Percentiles rank a stretch among this genome's conserved stretches.
These are phyloP conservation scores for Paratinospora sagittata DNA, from an alignment of 164 flowering plant genomes.

Conservation along the genomic window DNA sequence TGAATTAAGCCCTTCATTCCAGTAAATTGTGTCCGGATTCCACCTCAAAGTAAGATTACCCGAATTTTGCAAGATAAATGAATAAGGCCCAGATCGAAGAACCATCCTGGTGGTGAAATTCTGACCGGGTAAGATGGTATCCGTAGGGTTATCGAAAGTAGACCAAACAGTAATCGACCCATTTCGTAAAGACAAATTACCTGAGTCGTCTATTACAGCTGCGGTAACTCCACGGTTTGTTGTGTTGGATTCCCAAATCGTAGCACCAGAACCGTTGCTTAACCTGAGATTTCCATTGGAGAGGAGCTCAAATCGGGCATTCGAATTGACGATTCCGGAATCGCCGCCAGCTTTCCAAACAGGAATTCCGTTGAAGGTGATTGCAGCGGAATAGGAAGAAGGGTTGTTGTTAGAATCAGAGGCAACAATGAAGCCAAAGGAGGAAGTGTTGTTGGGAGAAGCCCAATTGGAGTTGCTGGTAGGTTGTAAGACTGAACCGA, in stretches of 20 bases:
- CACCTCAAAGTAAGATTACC: constrained; percentile 35
- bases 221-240: constrained; percentile 21
- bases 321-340: constrained; percentile 16
- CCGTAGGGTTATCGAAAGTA: constrained; percentile 35
- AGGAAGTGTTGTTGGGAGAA: constrained; percentile 29
- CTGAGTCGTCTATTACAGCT: constrained; percentile 29
- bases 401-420: background rate
- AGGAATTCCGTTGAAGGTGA: constrained; percentile 17
- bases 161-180: constrained; percentile 24
- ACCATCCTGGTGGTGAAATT: constrained; percentile 19
- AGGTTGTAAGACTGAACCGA: constrained; percentile 21
- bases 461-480: constrained; percentile 19
- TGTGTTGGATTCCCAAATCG: constrained; percentile 30
- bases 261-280: constrained; percentile 23
- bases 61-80: constrained; percentile 17
- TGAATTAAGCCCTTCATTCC: constrained; percentile 28
- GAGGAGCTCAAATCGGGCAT: constrained; percentile 19
- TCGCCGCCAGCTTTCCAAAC: constrained; percentile 31
- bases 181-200: constrained; percentile 18
- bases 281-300: constrained; percentile 32
- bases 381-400: constrained; percentile 17
- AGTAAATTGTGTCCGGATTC: constrained; percentile 25
- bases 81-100: constrained; percentile 29
- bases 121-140: constrained; percentile 29
- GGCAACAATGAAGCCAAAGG: constrained; percentile 28